Conservation (phyloP, 1,284 basidiomycete genomes). For the Somion occarium region DNA sequence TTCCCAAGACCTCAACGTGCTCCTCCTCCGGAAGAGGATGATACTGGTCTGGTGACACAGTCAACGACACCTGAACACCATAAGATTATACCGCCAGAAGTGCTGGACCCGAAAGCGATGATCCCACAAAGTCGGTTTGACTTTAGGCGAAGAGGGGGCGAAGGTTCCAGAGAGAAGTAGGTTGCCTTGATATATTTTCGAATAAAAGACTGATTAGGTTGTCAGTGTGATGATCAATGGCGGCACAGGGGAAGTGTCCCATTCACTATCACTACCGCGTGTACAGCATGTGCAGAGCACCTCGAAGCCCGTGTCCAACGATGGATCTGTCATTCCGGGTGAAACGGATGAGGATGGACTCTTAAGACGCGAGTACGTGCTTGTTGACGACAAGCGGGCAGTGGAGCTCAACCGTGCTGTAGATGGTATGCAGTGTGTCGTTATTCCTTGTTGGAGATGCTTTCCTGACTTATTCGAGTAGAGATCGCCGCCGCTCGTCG, state of each 20-base stretch:
- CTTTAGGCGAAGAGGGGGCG: slow-evolving; percentile 42
- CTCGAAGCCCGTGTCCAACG: slow-evolving; percentile 38
- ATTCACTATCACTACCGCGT: background rate
- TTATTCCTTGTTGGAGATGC: background rate
- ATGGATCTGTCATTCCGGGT: slow-evolving; percentile 71
- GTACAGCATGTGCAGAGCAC: background rate
- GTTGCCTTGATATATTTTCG: background rate
- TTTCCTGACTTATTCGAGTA: slow-evolving; percentile 26
- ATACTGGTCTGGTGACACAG: slow-evolving; percentile 20
- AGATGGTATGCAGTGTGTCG: slow-evolving; percentile 50
- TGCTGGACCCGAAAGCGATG: slow-evolving; percentile 71
- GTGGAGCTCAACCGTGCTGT: slow-evolving; percentile 76
- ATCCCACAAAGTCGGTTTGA: slow-evolving; percentile 76
- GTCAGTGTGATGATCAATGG: background rate
- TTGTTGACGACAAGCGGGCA: slow-evolving; percentile 69
- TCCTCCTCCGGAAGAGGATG: slow-evolving; percentile 26
- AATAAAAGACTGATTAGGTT: background rate
- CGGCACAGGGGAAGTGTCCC: background rate
- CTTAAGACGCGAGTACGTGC: slow-evolving; percentile 70
- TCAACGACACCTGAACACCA: slow-evolving; percentile 56
- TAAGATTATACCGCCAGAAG: slow-evolving; percentile 66
- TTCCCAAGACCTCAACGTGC: slow-evolving; percentile 42
- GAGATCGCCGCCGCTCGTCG: slow-evolving; percentile 61
- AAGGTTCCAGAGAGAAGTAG: slow-evolving; percentile 19
- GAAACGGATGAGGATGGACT: slow-evolving; percentile 78